Evolutionary conservation across 306 rosid genomes (phyloP).

Genomic region (Sophora flavescens): DNA sequence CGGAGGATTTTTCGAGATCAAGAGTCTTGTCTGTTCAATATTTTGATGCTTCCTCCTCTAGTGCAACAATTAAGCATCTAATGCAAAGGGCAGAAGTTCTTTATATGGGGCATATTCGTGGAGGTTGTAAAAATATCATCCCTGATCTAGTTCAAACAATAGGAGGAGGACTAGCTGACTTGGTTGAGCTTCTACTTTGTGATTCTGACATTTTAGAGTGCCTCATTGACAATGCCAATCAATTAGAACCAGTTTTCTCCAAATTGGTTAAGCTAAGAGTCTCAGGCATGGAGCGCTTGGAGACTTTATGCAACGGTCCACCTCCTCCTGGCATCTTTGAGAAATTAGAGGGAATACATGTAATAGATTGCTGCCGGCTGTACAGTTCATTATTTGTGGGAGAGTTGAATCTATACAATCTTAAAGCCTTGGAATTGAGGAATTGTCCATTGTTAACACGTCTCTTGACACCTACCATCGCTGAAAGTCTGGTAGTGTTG

Average conservation of each 20-base stretch:
- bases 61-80: not conserved
- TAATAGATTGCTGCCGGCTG: not conserved
- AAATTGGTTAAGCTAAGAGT: not conserved
- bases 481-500: not conserved
- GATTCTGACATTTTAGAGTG: not conserved
- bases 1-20: not conserved
- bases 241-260: not conserved
- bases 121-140: slow-evolving; percentile 3
- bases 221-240: not conserved
- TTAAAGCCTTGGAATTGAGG: not conserved
- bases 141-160: not conserved
- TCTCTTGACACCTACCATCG: not conserved
- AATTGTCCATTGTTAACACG: not conserved
- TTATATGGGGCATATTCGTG: not conserved
- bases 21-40: not conserved
- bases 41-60: slow-evolving; percentile 8
- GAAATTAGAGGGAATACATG: not conserved
- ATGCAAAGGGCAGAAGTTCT: slow-evolving; percentile 7
- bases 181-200: not conserved
- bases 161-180: not conserved
- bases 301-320: not conserved
- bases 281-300: not conserved
- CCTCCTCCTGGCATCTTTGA: not conserved
- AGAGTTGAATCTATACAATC: not conserved
- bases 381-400: not conserved